Evolutionary conservation across 2,329 filamentous ascomycete genomes (phyloP), one percentile per base, ranked within the genome.

Genomic region (Fusarium torulosum): DNA sequence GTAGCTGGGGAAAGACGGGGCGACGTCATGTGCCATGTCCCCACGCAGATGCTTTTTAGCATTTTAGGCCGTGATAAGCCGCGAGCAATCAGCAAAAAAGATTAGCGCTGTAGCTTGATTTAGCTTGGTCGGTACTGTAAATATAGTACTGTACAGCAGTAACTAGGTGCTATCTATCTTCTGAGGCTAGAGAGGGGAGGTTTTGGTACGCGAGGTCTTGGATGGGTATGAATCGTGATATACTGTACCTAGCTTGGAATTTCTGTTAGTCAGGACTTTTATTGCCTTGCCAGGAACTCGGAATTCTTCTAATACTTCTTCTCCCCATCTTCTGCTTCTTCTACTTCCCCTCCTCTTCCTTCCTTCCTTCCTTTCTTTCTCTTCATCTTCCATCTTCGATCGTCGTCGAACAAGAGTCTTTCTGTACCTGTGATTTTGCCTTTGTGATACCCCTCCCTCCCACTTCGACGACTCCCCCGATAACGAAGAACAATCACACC

Each of bases 11-110:
- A 42, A 61, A 62, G 27, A 41, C 43, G 47, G 35, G 40, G 53
- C 62, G 63, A 74, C 71, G 71, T 74, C 72, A 74, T 72, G 71
- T 67, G 70, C 46, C 44, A 46, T 54, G 45, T 37, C 59, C 59
- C 69, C 66, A 53, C 55, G 51, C 59, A 50, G 41, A 58, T 19
- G 44, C 46, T 56, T 31, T 60, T 66, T 66, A 74, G 72, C 49
- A 56, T 31, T 60, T 66, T 66, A 74, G 72, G 71, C 74, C 74
- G 74, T 66, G 67, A 73, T 74, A 76, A 76, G 71, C 74, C 74
- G 74, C 73, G 59, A 62, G 19, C 35, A 25, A 25, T n/a, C 41
- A 50, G 38, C 21, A 49, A 43, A 9, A 45, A 46, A 69, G 53
- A 61, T 53, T 63, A 52, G 40, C 59, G 20, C 20, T 31, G 56